Evolutionary conservation across 805 yeast species (phyloP), one percentile per base, ranked within the genome.

Genomic region (Barnettozyma vustinii): DNA sequence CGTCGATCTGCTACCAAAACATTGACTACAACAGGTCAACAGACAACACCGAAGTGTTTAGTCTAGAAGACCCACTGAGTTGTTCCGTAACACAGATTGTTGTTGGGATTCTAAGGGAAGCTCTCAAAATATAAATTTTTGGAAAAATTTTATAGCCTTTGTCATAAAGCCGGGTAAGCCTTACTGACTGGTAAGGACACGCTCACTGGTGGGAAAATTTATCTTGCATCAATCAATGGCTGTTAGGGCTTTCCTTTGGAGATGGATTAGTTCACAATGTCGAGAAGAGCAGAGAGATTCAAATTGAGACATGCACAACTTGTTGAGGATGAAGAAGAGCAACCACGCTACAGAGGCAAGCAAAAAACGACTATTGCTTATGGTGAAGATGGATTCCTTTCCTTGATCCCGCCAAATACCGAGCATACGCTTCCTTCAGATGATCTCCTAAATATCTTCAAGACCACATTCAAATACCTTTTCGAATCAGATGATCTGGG

Each of bases 1-100:
- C 85, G 86, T 79, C 86, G 87, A 81, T 63, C 79, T 76, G 85
- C 76, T 70, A 62, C 61, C 50, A 57, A 48, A 53, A 50, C 49
- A 52, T 53, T 47, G 37, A 52, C 64, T 55, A 62, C 64, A 58
- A 43, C 52, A 13, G 32, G 32, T 9, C 51, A 47, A 43, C 47
- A 51, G 30, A 47, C 43, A 58, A 54, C 59, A 50, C 42, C 53
- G 42, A 47, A 54, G 36, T 44, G 50, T 59, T 56, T 59, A 63
- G 52, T 43, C 56, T 46, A 10, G 39, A 45, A 45, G 52, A 27
- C 55, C 60, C 51, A 53, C 70, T 71, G 79, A 72, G 79, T 61
- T 67, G 61, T 63, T 63, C 58, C 68, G 67, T 61, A 70, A 68
- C 83, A 78, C 83, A 75, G 81, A 77, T 75, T 75, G 80, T 42